phyloP scores from a whole-genome alignment of 1,284 basidiomycete species.

The Trichosporon sp. region DNA sequence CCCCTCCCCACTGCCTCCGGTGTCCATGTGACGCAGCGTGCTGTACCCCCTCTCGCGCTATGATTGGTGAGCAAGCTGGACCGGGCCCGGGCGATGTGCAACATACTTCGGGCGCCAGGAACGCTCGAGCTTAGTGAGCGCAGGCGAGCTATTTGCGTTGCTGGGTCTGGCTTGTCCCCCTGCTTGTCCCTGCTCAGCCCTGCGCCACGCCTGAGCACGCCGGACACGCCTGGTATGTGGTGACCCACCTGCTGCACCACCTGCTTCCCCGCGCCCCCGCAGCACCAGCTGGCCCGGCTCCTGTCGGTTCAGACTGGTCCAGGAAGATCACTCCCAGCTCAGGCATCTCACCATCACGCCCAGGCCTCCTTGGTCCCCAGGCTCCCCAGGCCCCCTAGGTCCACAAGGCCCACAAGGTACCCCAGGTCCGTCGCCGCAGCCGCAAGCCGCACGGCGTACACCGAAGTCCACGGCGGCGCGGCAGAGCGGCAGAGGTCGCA shows the following conservation, averaged over 20 bases:
- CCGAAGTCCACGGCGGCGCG: too few relatives aligned
- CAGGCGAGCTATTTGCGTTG: not conserved
- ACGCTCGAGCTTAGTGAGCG: not conserved
- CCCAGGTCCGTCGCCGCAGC: too few relatives aligned
- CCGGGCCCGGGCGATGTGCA: not conserved
- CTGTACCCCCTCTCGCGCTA: not conserved
- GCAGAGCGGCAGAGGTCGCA: not conserved
- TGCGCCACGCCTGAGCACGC: constrained; percentile 1
- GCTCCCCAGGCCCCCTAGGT: too few relatives aligned
- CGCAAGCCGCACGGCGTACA: too few relatives aligned
- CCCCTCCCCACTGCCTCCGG: not conserved
- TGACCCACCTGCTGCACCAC: constrained; percentile 7
- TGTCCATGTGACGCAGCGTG: not conserved
- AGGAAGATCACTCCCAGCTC: too few relatives aligned
- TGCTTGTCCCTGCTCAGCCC: not conserved
- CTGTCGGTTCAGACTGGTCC: not conserved
- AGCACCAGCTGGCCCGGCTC: not conserved
- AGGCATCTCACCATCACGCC: too few relatives aligned
- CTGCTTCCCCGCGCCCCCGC: not conserved
- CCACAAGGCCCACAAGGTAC: too few relatives aligned
- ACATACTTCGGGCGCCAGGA: not conserved
- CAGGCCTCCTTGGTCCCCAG: too few relatives aligned
- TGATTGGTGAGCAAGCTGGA: not conserved
- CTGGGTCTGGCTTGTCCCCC: not conserved
- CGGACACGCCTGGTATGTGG: not conserved